Base-by-base conservation (phyloP, 805 yeast species). In the Monosporozyma aerobia region DNA sequence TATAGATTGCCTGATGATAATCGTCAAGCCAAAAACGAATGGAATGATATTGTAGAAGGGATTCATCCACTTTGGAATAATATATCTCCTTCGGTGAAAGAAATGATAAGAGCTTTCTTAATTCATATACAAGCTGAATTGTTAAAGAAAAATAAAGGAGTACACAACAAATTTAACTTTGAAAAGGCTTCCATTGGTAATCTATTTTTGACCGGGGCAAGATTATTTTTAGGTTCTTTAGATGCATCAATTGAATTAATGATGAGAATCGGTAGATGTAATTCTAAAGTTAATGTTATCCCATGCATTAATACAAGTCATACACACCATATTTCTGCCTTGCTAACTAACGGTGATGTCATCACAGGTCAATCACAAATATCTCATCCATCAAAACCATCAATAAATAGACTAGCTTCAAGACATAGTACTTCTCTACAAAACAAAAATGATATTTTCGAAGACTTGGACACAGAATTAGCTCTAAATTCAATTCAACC, bases 351-450 rank as follows among this genome's bases (percentile, higher is more conserved):
- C 66, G 96, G 95, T 2, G 73, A 77, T 3, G 73, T 85, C 2
- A 83, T 90, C 37, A 85, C 90, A 0, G 98, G 98, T 11, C 98
- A 90, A 66, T 84, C 92, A 3, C 96, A 90, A 63, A 90, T 90
- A 10, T 88, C 96, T 1, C 98, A 90, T 68, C 98, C 98, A 1
- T 68, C 68, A 33, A 54, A 53, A 46, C 57, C 59, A 8, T 47
- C 52, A 14, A 39, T 50, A 2, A 50, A 50, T 37, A 43, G 52
- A 33, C 29, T 30, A 9, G 52, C 52, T 10, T 50, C 52, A 10
- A 50, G 44, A 16, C 47, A 50, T 45, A 25, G 50, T 27, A 19
- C 44, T 32, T 47, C 45, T 23, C 6, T 43, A 43, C 45, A 43
- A 43, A 43, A 43, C 23, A 43, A 43, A 43, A 43, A 43, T 23